Percentiles rank a stretch among this genome's conserved stretches.
phyloP scores from a whole-genome alignment of 2,329 filamentous ascomycete species.

The Diaporthe ilicicola region DNA sequence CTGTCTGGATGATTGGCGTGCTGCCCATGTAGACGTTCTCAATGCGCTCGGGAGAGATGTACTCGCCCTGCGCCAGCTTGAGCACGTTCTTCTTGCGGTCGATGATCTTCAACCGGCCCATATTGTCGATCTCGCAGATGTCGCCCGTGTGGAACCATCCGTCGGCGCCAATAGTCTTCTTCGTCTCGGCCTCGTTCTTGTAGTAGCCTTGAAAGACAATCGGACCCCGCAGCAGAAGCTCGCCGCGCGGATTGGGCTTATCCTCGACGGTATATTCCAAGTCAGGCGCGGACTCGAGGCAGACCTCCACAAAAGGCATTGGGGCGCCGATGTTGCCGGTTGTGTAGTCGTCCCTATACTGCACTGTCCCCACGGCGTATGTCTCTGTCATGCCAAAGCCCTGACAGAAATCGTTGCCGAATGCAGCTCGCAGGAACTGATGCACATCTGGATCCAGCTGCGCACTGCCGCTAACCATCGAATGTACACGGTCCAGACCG shows the following conservation, averaged over 20 bases:
- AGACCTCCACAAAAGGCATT: constrained; percentile 74
- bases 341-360: constrained; percentile 75
- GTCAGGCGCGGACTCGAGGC: constrained; percentile 87
- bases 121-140: constrained; percentile 83
- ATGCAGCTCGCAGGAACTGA: constrained; percentile 85
- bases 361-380: constrained; percentile 79
- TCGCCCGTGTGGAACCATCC: constrained; percentile 99
- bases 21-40: constrained; percentile 93
- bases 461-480: constrained; percentile 88
- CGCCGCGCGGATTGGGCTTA: constrained; percentile 88
- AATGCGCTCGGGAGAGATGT: constrained; percentile 95
- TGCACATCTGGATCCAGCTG: constrained; percentile 90
- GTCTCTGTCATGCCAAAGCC: constrained; percentile 96
- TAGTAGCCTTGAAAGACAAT: constrained; percentile 87
- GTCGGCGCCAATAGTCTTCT: constrained; percentile 81
- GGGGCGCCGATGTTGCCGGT: constrained; percentile 85
- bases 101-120: constrained; percentile 90
- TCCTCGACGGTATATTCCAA: constrained; percentile 92
- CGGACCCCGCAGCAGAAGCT: constrained; percentile 85
- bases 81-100: constrained; percentile 99
- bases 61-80: constrained; percentile 97
- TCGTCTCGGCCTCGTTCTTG: constrained; percentile 88
- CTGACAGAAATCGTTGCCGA: constrained; percentile 81
- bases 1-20: constrained; percentile 78
- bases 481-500: constrained; percentile 76